These are phyloP conservation scores for Limnanthes douglasii DNA, from an alignment of 345 rosid genomes.

Conservation along the genomic window DNA sequence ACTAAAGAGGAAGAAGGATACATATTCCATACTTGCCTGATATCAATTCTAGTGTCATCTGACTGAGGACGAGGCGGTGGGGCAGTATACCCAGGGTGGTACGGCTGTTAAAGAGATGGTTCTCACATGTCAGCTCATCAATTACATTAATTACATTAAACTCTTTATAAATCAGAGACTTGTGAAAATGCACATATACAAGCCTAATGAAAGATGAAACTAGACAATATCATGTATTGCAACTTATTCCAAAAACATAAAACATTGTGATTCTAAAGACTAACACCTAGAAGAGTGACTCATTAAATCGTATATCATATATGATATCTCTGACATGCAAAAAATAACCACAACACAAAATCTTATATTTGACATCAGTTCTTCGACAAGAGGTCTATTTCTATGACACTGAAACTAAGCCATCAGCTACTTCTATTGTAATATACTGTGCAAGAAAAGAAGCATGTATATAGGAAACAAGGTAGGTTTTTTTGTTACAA, in stretches of 20 bases:
- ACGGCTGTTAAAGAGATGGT: conserved; percentile 30
- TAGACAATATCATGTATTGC: neutral
- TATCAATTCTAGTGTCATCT: conserved; percentile 61
- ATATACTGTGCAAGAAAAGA: neutral
- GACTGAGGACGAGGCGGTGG: conserved; percentile 42
- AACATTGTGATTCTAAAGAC: neutral
- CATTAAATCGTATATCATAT: neutral
- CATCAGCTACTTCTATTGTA: neutral
- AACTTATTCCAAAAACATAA: neutral
- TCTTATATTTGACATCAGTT: too few species aligned
- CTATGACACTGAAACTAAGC: neutral
- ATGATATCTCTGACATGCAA: too few species aligned
- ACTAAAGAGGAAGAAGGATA: neutral
- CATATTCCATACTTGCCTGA: conserved; percentile 40
- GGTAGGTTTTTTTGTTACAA: neutral
- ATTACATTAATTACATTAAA: neutral
- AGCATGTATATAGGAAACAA: neutral
- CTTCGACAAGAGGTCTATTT: neutral
- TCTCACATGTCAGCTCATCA: conserved; percentile 1
- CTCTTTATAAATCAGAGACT: too few species aligned
- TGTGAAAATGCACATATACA: too few species aligned
- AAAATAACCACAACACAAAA: too few species aligned
- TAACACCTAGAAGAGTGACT: too few species aligned
- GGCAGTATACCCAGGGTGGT: conserved; percentile 78
- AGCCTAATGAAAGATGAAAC: conserved; percentile 1